These are phyloP conservation scores for Huntiella abstrusa DNA, from an alignment of 2,329 filamentous ascomycete species.

Conservation along the genomic window DNA sequence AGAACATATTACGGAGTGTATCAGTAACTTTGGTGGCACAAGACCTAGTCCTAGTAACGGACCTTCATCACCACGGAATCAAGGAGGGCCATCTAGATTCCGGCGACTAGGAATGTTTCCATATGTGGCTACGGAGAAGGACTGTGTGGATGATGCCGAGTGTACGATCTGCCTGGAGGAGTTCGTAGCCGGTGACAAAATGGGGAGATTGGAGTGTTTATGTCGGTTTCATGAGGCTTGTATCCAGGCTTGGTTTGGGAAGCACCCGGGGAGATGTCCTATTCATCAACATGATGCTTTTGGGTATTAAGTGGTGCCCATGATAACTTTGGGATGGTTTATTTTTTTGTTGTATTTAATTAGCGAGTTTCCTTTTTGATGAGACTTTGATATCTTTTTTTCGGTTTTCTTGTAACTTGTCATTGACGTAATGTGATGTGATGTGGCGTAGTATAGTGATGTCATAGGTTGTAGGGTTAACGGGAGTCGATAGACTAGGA, in stretches of 20 bases:
- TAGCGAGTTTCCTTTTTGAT: not conserved
- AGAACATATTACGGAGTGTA: slow-evolving; percentile 39
- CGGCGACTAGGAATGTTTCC: slow-evolving; percentile 43
- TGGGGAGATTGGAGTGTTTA: slow-evolving; percentile 49
- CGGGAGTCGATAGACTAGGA: too few species aligned
- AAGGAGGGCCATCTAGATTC: slow-evolving; percentile 16
- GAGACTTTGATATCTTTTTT: not conserved
- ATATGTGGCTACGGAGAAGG: slow-evolving; percentile 47
- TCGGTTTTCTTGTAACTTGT: not conserved
- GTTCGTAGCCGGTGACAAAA: slow-evolving; percentile 39
- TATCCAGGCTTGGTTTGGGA: slow-evolving; percentile 43
- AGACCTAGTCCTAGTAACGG: not conserved
- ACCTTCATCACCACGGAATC: not conserved
- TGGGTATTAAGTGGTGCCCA: slow-evolving; percentile 21
- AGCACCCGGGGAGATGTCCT: slow-evolving; percentile 43
- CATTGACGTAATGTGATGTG: not conserved
- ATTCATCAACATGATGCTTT: slow-evolving; percentile 46
- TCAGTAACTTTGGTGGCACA: slow-evolving; percentile 26
- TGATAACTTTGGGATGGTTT: not conserved
- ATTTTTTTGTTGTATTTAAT: not conserved
- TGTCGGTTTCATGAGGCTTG: slow-evolving; percentile 44
- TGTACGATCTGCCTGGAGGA: slow-evolving; percentile 52
- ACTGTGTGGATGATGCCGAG: slow-evolving; percentile 47
- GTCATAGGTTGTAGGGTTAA: not conserved
- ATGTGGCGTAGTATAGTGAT: not conserved